Evolutionary conservation across 495 filamentous ascomycete genomes (phyloP), one percentile per base, ranked within the genome.

Genomic region (Antarctomyces pellizariae): DNA sequence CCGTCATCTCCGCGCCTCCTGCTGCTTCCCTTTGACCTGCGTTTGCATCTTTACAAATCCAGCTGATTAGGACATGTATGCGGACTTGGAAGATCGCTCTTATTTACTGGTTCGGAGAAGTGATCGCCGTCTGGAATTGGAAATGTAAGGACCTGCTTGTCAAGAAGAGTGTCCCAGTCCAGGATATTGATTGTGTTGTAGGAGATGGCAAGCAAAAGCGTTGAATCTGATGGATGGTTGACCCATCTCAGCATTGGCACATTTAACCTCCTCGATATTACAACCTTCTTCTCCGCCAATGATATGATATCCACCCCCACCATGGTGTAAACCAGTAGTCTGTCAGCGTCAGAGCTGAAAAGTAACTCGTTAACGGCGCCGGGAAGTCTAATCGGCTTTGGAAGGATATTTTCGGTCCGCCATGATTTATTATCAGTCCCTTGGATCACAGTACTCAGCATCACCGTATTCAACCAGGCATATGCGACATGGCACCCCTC

Each of bases 181-280:
- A 18, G 24, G 7, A 18, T 26, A 10, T 32, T 22, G 8, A 32
- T 12, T 16, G 20, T 22, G 5, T 17, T 22, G 6, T 20, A 11
- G 19, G 31, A 28, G 13, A 35, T 35, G 5, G 20, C 13, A 1
- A 35, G 6, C 7, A 35, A 22, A 7, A 12, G 19, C 10, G 18
- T 17, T 18, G 13, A n/a, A 7, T 11, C 11, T 11, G n/a, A 7
- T 4, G 29, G 29, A 25, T 31, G 22, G 16, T 31, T 31, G 13
- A 25, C 22, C 29, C 29, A 31, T 31, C 16, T 31, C 12, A 6
- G 29, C 13, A 7, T 19, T 8, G 20, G 13, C 9, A 18, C 5
- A n/a, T n/a, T n/a, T n/a, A n/a, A n/a, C 11, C 12, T 11, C 1
- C 7, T 25, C 14, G 2, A 16, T 7, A 13, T 4, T 17, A 9